phyloP scores from a whole-genome alignment of 306 rosid species.

The Quercus alba region DNA sequence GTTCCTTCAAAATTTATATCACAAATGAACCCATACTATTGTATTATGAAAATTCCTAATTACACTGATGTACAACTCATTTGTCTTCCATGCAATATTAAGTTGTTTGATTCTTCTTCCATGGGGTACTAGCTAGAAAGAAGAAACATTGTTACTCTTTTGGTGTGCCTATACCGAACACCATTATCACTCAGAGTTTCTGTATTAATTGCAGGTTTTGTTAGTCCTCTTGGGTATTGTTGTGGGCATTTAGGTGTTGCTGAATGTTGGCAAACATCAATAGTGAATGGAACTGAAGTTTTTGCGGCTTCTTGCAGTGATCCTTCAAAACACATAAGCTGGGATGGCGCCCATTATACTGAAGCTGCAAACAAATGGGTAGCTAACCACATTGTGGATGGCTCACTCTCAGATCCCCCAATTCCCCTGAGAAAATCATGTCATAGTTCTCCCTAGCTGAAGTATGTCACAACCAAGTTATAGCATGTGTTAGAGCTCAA shows the following conservation, averaged over 20 bases:
- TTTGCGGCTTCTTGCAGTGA: constrained; percentile 19
- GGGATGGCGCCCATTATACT: neutral
- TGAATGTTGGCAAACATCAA: constrained; percentile 3
- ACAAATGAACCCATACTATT: neutral
- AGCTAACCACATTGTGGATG: neutral
- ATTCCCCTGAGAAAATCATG: neutral
- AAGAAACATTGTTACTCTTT: neutral
- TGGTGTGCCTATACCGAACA: neutral
- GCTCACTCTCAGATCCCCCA: neutral
- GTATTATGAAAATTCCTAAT: too few relatives aligned
- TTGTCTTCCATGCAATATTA: too few relatives aligned
- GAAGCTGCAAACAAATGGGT: neutral
- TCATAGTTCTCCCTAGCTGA: neutral
- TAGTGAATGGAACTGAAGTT: constrained; percentile 22
- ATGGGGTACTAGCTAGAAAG: neutral
- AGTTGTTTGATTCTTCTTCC: neutral
- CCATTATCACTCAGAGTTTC: neutral
- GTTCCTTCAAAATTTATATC: neutral
- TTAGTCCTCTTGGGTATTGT: constrained; percentile 18
- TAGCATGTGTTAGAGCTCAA: neutral
- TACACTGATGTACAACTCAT: too few relatives aligned
- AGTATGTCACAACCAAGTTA: neutral
- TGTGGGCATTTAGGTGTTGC: constrained; percentile 15
- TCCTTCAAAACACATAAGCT: constrained; percentile 9
- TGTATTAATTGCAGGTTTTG: constrained; percentile 19